Evolutionary conservation across 129 eudicot species (phyloP).

Genomic region (Flaveria linearis): DNA sequence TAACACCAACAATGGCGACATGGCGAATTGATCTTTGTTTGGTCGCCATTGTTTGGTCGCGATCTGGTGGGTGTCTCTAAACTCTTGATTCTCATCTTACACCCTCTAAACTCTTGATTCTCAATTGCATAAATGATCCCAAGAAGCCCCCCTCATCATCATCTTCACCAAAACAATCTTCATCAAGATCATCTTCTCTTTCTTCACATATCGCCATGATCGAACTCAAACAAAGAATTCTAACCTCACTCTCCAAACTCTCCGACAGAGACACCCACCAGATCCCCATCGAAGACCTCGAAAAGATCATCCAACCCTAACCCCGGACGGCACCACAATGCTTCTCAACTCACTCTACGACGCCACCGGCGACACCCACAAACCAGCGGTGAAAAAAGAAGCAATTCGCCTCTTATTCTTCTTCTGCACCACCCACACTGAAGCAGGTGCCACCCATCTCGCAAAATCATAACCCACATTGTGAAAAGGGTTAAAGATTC

Average conservation of each 20-base stretch:
- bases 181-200: slow-evolving; percentile 50
- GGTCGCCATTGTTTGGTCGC: no score
- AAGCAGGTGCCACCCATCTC: slow-evolving; percentile 70
- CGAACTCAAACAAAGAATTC: slow-evolving; percentile 80
- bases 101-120: no score
- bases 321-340: slow-evolving; percentile 78
- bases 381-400: slow-evolving; percentile 83
- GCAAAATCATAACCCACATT: slow-evolving; percentile 69
- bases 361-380: slow-evolving; percentile 46
- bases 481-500: slow-evolving; percentile 76
- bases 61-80: no score
- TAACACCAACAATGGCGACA: slow-evolving; percentile 27
- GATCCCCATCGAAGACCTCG: slow-evolving; percentile 94
- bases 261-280: slow-evolving; percentile 95
- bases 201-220: slow-evolving; percentile 87
- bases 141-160: slow-evolving; percentile 39
- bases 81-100: no score
- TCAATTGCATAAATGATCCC: no score
- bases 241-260: slow-evolving; percentile 73
- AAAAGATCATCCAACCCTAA: slow-evolving; percentile 69
- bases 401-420: slow-evolving; percentile 63
- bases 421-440: slow-evolving; percentile 64
- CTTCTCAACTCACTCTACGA: slow-evolving; percentile 86
- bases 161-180: no score
- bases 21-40: no score